Percentiles rank a stretch among this genome's conserved stretches.
Conservation (phyloP, 2,329 filamentous ascomycete species). For the Neonectria sp. region DNA sequence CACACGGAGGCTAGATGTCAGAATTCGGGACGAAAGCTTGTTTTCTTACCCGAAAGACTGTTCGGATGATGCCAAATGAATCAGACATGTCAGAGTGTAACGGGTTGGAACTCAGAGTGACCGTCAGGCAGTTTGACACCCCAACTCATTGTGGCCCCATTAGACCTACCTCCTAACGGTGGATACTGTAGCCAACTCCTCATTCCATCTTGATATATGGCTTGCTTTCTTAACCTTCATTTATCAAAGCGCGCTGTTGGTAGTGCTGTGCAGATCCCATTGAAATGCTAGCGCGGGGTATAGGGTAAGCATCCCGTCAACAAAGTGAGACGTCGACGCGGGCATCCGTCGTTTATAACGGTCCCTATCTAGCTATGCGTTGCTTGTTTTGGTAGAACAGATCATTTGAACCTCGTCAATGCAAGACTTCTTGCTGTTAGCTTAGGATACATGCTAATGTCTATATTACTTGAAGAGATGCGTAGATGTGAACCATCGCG, state of each 20-base stretch:
- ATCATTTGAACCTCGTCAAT: background rate
- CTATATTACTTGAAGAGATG: too few relatives aligned
- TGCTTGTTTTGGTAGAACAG: background rate
- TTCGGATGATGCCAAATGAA: background rate
- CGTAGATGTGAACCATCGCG: too few relatives aligned
- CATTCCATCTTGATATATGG: too few relatives aligned
- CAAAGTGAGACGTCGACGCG: background rate
- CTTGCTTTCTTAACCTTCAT: too few relatives aligned
- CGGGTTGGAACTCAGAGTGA: background rate
- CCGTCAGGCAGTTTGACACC: background rate
- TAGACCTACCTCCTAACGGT: background rate
- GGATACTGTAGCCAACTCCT: background rate
- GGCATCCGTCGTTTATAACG: background rate
- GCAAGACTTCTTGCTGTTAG: background rate
- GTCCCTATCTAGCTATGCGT: background rate
- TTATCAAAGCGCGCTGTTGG: background rate
- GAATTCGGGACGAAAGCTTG: conserved; percentile 14
- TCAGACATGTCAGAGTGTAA: background rate
- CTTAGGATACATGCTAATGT: too few relatives aligned
- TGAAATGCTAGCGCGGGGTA: background rate
- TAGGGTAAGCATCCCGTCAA: background rate
- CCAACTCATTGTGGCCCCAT: background rate
- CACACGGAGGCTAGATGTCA: background rate
- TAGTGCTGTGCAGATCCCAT: background rate
- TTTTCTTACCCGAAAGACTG: background rate